phyloP scores from a whole-genome alignment of 2,329 filamentous ascomycete genomes.

The Alternaria sp. region DNA sequence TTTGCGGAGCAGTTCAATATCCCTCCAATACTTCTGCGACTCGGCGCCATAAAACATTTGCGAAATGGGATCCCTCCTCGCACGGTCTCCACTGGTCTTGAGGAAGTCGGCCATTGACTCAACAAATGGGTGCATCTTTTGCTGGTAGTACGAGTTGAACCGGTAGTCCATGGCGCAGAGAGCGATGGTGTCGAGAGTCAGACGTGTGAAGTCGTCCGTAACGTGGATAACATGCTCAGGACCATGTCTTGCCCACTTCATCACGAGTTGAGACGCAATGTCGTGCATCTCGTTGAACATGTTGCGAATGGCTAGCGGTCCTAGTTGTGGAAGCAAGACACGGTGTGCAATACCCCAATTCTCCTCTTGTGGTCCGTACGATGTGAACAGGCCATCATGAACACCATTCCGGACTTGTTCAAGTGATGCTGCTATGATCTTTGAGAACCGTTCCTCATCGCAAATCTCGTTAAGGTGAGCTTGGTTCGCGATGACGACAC shows the following conservation, averaged over 20 bases:
- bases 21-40: slow-evolving; percentile 60
- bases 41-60: slow-evolving; percentile 49
- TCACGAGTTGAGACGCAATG: slow-evolving; percentile 69
- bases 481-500: slow-evolving; percentile 44
- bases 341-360: slow-evolving; percentile 68
- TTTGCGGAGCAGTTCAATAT: slow-evolving; percentile 64
- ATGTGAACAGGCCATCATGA: slow-evolving; percentile 55
- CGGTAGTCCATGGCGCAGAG: slow-evolving; percentile 53
- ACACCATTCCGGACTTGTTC: slow-evolving; percentile 48
- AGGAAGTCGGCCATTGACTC: slow-evolving; percentile 52
- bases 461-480: slow-evolving; percentile 52
- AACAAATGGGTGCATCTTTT: slow-evolving; percentile 50
- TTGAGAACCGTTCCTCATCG: slow-evolving; percentile 50
- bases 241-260: slow-evolving; percentile 72
- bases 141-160: slow-evolving; percentile 54
- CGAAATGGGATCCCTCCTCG: slow-evolving; percentile 41
- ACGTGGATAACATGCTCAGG: slow-evolving; percentile 45
- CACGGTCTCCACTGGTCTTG: slow-evolving; percentile 46
- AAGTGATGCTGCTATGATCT: slow-evolving; percentile 40
- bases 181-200: slow-evolving; percentile 52
- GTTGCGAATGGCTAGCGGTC: slow-evolving; percentile 70
- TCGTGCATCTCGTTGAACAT: slow-evolving; percentile 71
- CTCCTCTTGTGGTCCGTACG: slow-evolving; percentile 49
- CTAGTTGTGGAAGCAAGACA: slow-evolving; percentile 73
- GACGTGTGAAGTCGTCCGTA: slow-evolving; percentile 50